phyloP scores from a whole-genome alignment of 2,329 filamentous ascomycete species.

The Penicillium thymicola region DNA sequence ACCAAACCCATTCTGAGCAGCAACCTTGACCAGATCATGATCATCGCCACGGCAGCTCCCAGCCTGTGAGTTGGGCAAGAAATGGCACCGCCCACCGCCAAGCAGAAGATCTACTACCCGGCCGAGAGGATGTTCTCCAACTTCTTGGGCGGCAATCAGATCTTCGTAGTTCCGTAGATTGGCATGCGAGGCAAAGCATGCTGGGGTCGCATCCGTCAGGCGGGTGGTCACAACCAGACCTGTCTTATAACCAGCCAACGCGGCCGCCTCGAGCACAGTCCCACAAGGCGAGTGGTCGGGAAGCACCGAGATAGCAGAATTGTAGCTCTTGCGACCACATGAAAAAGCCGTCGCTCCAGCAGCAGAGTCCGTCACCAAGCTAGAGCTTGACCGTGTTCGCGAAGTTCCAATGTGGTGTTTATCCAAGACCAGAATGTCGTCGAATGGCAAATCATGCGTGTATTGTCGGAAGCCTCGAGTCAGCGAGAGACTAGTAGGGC shows the following conservation, averaged over 20 bases:
- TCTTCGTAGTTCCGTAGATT: slow-evolving; percentile 77
- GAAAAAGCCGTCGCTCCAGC: slow-evolving; percentile 97
- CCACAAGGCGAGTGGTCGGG: slow-evolving; percentile 85
- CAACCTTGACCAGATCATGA: slow-evolving; percentile 70
- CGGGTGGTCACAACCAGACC: slow-evolving; percentile 93
- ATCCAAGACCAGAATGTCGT: slow-evolving; percentile 77
- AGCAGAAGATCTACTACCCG: slow-evolving; percentile 88
- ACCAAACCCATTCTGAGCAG: slow-evolving; percentile 74
- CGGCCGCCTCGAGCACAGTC: slow-evolving; percentile 89
- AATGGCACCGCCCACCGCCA: slow-evolving; percentile 90
- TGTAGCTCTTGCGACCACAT: slow-evolving; percentile 91
- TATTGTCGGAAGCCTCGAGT: slow-evolving; percentile 84
- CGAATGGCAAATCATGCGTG: slow-evolving; percentile 66
- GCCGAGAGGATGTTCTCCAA: slow-evolving; percentile 82
- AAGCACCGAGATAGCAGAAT: slow-evolving; percentile 87
- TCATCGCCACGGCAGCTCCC: slow-evolving; percentile 81
- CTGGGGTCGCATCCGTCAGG: slow-evolving; percentile 92
- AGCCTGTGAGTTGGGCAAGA: slow-evolving; percentile 74
- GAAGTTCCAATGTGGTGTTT: slow-evolving; percentile 87
- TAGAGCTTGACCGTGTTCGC: slow-evolving; percentile 78
- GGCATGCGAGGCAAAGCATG: slow-evolving; percentile 89
- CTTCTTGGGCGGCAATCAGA: slow-evolving; percentile 85
- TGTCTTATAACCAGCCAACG: slow-evolving; percentile 85
- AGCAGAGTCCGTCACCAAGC: slow-evolving; percentile 88
- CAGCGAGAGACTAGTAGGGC: slow-evolving; percentile 81